Base-by-base conservation (phyloP, 1,284 basidiomycete species). In the Ceratobasidium sp. region DNA sequence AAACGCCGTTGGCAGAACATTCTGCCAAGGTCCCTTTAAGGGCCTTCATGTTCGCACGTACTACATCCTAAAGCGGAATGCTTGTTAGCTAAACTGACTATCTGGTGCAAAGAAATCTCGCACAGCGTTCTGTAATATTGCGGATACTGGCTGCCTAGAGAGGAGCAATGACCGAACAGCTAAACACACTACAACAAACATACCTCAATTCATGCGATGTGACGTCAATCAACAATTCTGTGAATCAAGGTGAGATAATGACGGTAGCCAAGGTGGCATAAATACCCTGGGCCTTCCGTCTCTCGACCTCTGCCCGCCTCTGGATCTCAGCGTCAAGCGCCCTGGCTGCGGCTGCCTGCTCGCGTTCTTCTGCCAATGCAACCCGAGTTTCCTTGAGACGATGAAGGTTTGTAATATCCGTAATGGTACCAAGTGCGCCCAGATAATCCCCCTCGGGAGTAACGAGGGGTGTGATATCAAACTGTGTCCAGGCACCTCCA, bases 141-240 rank as follows among this genome's bases (percentile, higher is more conserved):
- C 83, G 51, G 82, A 83, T 13, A 83, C 83, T 4, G 83, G 83
- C 73, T 83, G 83, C 56, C 83, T 81, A 23, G 9, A 49, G 33
- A 10, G 20, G 26, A 26, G 42, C 6, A 51, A 49, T 7, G 39
- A 28, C 42, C 58, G 1, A 20, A 23, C 20, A 10, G 18, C 23
- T 20, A 18, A 15, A 15, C 4, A 73, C 23, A n/a, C 2, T 56
- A 0, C 40, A 55, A 18, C 10, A n/a, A 68, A 56, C 72, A 55
- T 12, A 61, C 72, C 72, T 33, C 10, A 83, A 75, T 71, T 83
- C 83, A 63, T 83, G 83, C 20, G 83, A 83, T 15, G 83, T 83
- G 23, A 83, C 83, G 55, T 83, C 83, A 23, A 83, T 83, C 23
- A 83, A 77, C 39, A 83, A 79, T 77, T 83, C 83, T 82, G 58